Conservation (phyloP, 345 rosid species). For the Draba incana region DNA sequence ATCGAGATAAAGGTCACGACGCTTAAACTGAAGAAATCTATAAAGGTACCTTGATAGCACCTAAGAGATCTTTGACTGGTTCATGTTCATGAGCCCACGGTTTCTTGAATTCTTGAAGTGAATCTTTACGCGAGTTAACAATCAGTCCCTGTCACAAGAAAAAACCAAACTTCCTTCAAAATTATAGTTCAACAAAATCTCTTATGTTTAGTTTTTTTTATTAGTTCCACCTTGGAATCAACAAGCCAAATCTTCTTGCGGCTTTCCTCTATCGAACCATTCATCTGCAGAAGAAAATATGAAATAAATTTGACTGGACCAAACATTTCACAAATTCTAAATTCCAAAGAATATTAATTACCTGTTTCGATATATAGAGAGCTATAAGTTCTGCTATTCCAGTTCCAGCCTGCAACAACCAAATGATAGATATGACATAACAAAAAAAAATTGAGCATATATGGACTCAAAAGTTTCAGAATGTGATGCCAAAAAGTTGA, state of each 20-base stretch:
- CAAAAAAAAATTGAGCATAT: background rate
- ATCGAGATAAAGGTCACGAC: background rate
- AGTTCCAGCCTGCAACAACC: conserved; percentile 83
- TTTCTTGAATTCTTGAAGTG: conserved; percentile 92
- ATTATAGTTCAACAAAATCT: background rate
- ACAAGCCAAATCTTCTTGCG: conserved; percentile 96
- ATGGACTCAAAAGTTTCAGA: background rate
- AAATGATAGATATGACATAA: conserved; percentile 4
- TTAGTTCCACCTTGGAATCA: conserved; percentile 78
- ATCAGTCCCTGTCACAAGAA: conserved; percentile 70
- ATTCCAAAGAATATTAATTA: conserved; percentile 25
- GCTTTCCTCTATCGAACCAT: conserved; percentile 74
- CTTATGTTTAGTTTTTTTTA: background rate
- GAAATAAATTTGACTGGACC: background rate
- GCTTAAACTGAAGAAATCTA: conserved; percentile 13
- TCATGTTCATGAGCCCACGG: conserved; percentile 98
- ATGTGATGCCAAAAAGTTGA: background rate
- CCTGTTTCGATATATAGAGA: conserved; percentile 91
- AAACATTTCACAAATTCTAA: background rate
- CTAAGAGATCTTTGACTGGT: conserved; percentile 68
- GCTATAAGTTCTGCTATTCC: conserved; percentile 98
- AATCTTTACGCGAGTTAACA: conserved; percentile 74
- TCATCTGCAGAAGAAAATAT: conserved; percentile 50
- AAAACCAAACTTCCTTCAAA: conserved; percentile 18
- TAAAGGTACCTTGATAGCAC: conserved; percentile 70